These are phyloP conservation scores for Colletotrichum spaethianum DNA, from an alignment of 2,329 filamentous ascomycete genomes.

Conservation along the genomic window DNA sequence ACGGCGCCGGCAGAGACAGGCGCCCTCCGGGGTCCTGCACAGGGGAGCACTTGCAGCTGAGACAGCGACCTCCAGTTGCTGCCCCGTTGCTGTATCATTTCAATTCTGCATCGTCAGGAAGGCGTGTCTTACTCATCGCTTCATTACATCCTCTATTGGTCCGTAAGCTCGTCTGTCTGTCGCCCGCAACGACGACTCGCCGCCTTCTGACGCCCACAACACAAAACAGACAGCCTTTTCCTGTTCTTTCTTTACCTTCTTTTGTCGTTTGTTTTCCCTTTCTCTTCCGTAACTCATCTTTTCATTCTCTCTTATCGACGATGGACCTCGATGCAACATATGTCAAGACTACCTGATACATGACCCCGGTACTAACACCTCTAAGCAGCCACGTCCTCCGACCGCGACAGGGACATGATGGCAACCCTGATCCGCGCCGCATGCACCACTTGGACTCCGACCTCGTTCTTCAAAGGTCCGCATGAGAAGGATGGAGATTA, in stretches of 20 bases:
- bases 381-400: constrained; percentile 4
- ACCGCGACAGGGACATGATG: constrained; percentile 11
- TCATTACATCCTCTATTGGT: constrained; percentile 4
- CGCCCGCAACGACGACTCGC: not conserved
- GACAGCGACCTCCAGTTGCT: constrained; percentile 25
- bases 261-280: no score
- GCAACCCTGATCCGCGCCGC: constrained; percentile 8
- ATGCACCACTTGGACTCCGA: constrained; percentile 9
- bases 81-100: constrained; percentile 15
- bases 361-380: constrained; percentile 4
- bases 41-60: constrained; percentile 3
- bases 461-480: constrained; percentile 1
- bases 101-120: constrained; percentile 28
- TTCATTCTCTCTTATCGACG: not conserved
- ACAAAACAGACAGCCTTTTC: not conserved
- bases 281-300: not conserved
- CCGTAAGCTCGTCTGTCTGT: not conserved
- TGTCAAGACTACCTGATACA: constrained; percentile 1
- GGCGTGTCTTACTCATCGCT: constrained; percentile 25
- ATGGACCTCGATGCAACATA: not conserved
- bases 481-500: constrained; percentile 29
- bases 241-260: no score
- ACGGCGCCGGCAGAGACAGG: constrained; percentile 11
- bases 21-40: not conserved
- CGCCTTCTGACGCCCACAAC: not conserved